Evolutionary conservation across 495 filamentous ascomycete species (phyloP).

Genomic region (Xylaria flabelliformis): DNA sequence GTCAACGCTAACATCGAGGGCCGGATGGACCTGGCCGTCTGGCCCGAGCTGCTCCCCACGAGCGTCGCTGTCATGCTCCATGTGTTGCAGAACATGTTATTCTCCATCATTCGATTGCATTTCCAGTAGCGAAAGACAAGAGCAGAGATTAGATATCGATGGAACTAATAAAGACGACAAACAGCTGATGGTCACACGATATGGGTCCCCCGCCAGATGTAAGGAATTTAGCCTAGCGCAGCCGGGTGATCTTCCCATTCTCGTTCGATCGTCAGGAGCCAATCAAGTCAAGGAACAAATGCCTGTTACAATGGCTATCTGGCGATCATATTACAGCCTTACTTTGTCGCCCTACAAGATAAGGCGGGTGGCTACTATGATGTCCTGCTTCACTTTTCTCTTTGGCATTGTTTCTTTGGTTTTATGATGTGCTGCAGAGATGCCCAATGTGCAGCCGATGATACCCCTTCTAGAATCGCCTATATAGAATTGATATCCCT

Average conservation of each 20-base stretch:
- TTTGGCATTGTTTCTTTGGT: conserved; percentile 21
- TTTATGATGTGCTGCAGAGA: conserved; percentile 32
- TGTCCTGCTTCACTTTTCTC: conserved; percentile 31
- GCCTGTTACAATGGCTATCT: background rate
- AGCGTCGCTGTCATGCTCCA: conserved; percentile 66
- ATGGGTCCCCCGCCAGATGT: background rate
- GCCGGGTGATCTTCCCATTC: conserved; percentile 4
- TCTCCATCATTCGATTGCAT: conserved; percentile 65
- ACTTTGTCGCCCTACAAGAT: conserved; percentile 2
- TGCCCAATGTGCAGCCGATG: conserved; percentile 43
- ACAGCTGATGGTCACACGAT: conserved; percentile 20
- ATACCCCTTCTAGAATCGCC: conserved; percentile 34
- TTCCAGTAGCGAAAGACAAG: conserved; percentile 52
- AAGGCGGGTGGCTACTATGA: background rate
- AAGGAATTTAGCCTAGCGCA: conserved; percentile 11
- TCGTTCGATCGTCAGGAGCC: conserved; percentile 24
- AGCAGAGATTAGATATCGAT: conserved; percentile 9
- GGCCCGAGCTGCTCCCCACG: conserved; percentile 67
- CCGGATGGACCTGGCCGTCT: conserved; percentile 62
- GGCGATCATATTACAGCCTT: conserved; percentile 3
- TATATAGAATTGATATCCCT: conserved; percentile 32
- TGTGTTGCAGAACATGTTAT: conserved; percentile 71
- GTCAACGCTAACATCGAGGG: conserved; percentile 66
- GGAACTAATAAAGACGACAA: conserved; percentile 8
- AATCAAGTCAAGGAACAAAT: conserved; percentile 14